phyloP scores from a whole-genome alignment of 2,329 filamentous ascomycete genomes.

The Penicillium verrucosum region DNA sequence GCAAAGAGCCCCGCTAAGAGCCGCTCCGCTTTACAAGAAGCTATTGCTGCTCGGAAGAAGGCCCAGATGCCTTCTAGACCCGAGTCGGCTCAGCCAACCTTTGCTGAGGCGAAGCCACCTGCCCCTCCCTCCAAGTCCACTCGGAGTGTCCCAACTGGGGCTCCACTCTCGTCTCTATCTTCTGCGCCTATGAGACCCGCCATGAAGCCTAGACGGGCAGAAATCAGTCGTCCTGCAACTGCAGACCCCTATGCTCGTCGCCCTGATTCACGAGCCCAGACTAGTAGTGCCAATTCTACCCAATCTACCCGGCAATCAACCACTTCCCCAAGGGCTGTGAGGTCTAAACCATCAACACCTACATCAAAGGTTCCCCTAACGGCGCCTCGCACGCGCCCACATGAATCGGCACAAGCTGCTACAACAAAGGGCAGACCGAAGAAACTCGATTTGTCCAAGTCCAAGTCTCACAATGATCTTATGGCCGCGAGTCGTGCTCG shows the following conservation, averaged over 20 bases:
- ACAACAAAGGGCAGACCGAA: slow-evolving; percentile 34
- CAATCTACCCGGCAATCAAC: slow-evolving; percentile 15
- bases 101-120: slow-evolving; percentile 43
- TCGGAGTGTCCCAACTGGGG: slow-evolving; percentile 36
- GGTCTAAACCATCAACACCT: slow-evolving; percentile 32
- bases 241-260: slow-evolving; percentile 34
- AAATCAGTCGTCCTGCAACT: slow-evolving; percentile 36
- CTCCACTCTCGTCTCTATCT: slow-evolving; percentile 48
- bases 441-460: slow-evolving; percentile 32
- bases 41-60: slow-evolving; percentile 79
- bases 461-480: slow-evolving; percentile 27
- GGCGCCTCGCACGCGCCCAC: slow-evolving; percentile 33
- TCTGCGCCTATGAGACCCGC: slow-evolving; percentile 57
- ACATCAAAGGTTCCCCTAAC: slow-evolving; percentile 26
- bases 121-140: slow-evolving; percentile 34
- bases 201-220: slow-evolving; percentile 37
- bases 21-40: slow-evolving; percentile 67
- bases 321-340: slow-evolving; percentile 24
- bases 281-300: slow-evolving; percentile 14
- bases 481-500: slow-evolving; percentile 28
- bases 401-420: slow-evolving; percentile 29
- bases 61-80: slow-evolving; percentile 53
- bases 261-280: slow-evolving; percentile 47
- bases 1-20: slow-evolving; percentile 20
- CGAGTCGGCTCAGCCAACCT: slow-evolving; percentile 56